These are phyloP conservation scores for Herpetomonas tarakana DNA, from an alignment of 208 protist genomes.

Conservation along the genomic window DNA sequence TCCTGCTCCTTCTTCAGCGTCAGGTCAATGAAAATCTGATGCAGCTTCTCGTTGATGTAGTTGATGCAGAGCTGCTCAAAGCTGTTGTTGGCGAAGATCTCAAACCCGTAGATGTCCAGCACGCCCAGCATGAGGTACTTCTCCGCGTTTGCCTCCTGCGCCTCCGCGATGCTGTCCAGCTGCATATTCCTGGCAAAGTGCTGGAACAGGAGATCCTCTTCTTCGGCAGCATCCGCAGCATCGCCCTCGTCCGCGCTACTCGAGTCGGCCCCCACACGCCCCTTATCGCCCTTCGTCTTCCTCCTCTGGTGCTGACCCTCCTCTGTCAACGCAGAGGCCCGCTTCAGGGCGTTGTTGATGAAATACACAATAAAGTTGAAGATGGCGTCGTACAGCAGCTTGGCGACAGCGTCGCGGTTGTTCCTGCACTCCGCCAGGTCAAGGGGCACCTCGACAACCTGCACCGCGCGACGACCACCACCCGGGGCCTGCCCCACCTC, in stretches of 20 bases:
- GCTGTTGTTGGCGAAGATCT: slow-evolving; percentile 95
- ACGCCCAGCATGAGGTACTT: slow-evolving; percentile 89
- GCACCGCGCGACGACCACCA: slow-evolving; percentile 14
- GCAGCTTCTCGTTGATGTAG: slow-evolving; percentile 99
- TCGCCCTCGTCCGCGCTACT: no score
- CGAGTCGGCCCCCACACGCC: no score
- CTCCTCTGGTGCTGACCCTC: not conserved
- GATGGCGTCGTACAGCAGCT: slow-evolving; percentile 92
- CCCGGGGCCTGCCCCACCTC: not conserved
- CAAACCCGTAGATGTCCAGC: slow-evolving; percentile 97
- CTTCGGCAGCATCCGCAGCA: not conserved
- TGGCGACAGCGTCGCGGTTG: slow-evolving; percentile 93
- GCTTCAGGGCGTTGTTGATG: slow-evolving; percentile 92
- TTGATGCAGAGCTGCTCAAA: slow-evolving; percentile 99
- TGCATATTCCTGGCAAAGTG: not conserved
- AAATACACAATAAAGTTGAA: slow-evolving; percentile 96
- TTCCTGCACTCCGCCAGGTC: slow-evolving; percentile 79
- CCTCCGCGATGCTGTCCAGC: not conserved
- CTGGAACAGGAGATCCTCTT: not conserved
- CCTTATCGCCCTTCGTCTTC: no score
- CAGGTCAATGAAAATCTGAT: slow-evolving; percentile 99
- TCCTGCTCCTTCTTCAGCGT: slow-evolving; percentile 97
- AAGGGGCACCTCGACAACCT: slow-evolving; percentile 61
- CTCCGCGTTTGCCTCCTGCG: slow-evolving; percentile 15
- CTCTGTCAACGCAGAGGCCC: slow-evolving; percentile 1